Conservation (phyloP, 805 yeast species). For the Ogataea siamensis region DNA sequence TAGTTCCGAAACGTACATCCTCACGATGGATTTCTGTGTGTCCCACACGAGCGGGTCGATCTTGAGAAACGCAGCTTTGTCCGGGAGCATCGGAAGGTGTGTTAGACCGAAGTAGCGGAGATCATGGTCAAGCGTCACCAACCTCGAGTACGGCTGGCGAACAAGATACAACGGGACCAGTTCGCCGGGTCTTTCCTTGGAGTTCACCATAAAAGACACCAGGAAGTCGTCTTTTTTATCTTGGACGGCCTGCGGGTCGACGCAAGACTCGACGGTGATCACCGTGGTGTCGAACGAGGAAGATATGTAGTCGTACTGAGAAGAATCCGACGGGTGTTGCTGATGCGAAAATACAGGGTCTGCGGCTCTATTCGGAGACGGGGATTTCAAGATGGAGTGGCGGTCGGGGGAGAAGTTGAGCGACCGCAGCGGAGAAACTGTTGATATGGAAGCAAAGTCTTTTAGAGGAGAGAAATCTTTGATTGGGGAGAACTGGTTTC, state of each 20-base stretch:
- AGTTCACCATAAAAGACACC: slow-evolving; percentile 61
- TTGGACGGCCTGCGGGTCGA: slow-evolving; percentile 29
- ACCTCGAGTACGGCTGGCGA: slow-evolving; percentile 57
- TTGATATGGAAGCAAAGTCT: slow-evolving; percentile 7
- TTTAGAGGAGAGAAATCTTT: slow-evolving; percentile 10
- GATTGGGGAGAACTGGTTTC: slow-evolving; percentile 11
- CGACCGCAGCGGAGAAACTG: slow-evolving; percentile 8
- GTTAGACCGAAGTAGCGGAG: slow-evolving; percentile 43
- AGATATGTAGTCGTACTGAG: slow-evolving; percentile 30
- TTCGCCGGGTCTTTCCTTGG: slow-evolving; percentile 54
- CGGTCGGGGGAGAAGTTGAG: slow-evolving; percentile 8
- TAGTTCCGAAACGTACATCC: slow-evolving; percentile 32
- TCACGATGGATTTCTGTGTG: slow-evolving; percentile 31
- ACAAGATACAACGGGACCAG: slow-evolving; percentile 62
- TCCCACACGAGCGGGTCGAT: slow-evolving; percentile 36
- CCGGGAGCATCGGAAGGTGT: slow-evolving; percentile 30
- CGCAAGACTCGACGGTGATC: slow-evolving; percentile 31
- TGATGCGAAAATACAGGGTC: slow-evolving; percentile 8
- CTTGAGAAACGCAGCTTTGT: slow-evolving; percentile 24
- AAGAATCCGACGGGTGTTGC: slow-evolving; percentile 21
- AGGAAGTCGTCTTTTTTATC: slow-evolving; percentile 55
- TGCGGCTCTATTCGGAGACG: slow-evolving; percentile 14
- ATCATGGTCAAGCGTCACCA: slow-evolving; percentile 59
- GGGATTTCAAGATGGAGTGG: slow-evolving; percentile 10
- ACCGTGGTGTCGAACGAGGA: slow-evolving; percentile 30